Evolutionary conservation across 805 yeast genomes (phyloP).

Genomic region (Saccharomyces cerevisiae): DNA sequence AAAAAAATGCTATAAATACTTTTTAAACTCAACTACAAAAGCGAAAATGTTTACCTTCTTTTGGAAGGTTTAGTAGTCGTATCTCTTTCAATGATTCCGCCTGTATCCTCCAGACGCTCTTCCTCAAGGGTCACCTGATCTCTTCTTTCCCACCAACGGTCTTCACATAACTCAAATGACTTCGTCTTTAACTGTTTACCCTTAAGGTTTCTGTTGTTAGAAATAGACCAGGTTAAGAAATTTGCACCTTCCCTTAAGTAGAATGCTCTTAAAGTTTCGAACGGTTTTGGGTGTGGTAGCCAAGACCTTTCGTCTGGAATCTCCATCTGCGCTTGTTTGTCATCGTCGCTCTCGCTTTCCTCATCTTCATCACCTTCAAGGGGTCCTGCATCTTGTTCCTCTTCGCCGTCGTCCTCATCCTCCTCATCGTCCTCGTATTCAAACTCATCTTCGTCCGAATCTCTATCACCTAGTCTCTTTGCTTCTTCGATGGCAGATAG

Average conservation of each 20-base stretch:
- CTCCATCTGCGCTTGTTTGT: conserved; percentile 52
- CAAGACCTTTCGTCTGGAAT: conserved; percentile 91
- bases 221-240: conserved; percentile 88
- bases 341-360: conserved; percentile 61
- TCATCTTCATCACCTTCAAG: conserved; percentile 50
- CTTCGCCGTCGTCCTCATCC: conserved; percentile 57
- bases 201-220: conserved; percentile 73
- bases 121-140: conserved; percentile 84
- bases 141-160: conserved; percentile 98
- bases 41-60: conserved; percentile 31
- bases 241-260: conserved; percentile 80
- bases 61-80: conserved; percentile 41
- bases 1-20: background rate
- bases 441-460: conserved; percentile 56
- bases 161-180: conserved; percentile 85
- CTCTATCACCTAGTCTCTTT: conserved; percentile 41
- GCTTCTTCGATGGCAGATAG: conserved; percentile 46
- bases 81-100: conserved; percentile 75
- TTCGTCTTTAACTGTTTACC: conserved; percentile 85
- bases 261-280: conserved; percentile 75
- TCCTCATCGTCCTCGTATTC: conserved; percentile 66
- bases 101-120: conserved; percentile 84
- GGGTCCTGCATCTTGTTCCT: conserved; percentile 36
- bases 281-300: conserved; percentile 95
- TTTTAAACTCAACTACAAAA: background rate